phyloP scores from a whole-genome alignment of 2,329 filamentous ascomycete species.

The Fusarium marasasianum region DNA sequence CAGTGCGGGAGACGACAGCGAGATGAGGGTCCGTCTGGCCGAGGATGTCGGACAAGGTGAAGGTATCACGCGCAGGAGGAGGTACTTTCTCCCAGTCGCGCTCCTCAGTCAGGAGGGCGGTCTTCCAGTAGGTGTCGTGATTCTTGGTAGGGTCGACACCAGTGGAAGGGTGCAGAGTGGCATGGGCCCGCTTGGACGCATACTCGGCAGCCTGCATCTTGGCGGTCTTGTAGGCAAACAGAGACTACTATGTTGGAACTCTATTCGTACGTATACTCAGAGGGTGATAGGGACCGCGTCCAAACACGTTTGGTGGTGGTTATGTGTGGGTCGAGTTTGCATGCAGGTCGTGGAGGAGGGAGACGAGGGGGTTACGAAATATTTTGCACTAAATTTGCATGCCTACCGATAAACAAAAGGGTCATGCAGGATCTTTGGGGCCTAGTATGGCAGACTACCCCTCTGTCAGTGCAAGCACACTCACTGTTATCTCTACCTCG shows the following conservation, averaged over 20 bases:
- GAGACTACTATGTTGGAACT: neutral
- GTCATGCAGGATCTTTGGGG: rapidly evolving
- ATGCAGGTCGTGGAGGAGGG: neutral
- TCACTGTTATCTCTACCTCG: too few relatives aligned
- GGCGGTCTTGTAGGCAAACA: neutral
- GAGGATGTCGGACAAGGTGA: slow-evolving; percentile 3
- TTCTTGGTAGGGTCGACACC: neutral
- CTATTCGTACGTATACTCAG: neutral
- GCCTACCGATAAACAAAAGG: neutral
- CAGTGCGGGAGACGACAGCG: neutral
- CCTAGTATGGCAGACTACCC: rapidly evolving
- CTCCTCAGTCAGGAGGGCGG: neutral
- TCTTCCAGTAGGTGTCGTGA: neutral
- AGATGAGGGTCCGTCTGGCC: neutral
- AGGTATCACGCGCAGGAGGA: neutral
- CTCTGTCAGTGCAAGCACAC: neutral
- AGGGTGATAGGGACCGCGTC: neutral
- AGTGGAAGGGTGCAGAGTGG: neutral
- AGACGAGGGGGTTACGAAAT: neutral
- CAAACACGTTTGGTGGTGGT: neutral
- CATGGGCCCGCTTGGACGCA: neutral
- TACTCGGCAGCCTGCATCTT: neutral
- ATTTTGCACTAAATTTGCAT: neutral
- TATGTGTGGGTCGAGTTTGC: neutral
- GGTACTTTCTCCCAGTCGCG: neutral